Evolutionary conservation across 352 stramenopile genomes (phyloP), one percentile per base, ranked within the genome.

Genomic region (Pythium folliculosum): DNA sequence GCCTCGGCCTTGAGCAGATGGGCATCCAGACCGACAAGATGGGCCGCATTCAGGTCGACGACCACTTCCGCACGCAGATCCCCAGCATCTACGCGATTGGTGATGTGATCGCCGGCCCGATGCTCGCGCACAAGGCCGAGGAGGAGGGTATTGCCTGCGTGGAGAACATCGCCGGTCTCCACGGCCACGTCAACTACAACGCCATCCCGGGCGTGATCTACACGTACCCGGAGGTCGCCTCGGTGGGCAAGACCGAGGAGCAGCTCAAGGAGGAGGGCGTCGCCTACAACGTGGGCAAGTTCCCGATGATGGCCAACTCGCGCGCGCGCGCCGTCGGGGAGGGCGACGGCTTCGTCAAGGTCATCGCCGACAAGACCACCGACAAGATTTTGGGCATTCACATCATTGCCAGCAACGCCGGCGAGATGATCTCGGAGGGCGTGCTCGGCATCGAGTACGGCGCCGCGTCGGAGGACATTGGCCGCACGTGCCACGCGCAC

Each of bases 81-180:
- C 80, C 84, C 19, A 83, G 77, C 61, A 91, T 99, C 63, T 99
- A 95, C 72, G 97, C 97, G 27, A 98, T 99, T 77, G 97, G 97
- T 51, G 97, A 99, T 66, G 96, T 96, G 67, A 99, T 99, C 66
- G 91, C 97, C 62, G 98, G 98, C 49, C 95, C 97, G 12, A 99
- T 99, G 98, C 86, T 99, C 44, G 97, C 98, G 19, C 98, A 99
- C 93, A 99, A 99, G 86, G 97, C 98, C 30, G 98, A 99, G 82
- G 97, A 99, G 71, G 98, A 99, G 75, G 97, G 97, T 27, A 98
- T 99, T 72, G 97, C 97, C n/a, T 96, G 87, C 60, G 96, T 97
- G 16, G 98, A 99, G 83, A 98, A 84, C 57, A 99, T 99, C 73
- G 95, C 95, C 22, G 97, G 97, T 72, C 96, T 95, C 73, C 93